Base-by-base conservation (phyloP, 352 stramenopile genomes). In the Phytopythium vexans region DNA sequence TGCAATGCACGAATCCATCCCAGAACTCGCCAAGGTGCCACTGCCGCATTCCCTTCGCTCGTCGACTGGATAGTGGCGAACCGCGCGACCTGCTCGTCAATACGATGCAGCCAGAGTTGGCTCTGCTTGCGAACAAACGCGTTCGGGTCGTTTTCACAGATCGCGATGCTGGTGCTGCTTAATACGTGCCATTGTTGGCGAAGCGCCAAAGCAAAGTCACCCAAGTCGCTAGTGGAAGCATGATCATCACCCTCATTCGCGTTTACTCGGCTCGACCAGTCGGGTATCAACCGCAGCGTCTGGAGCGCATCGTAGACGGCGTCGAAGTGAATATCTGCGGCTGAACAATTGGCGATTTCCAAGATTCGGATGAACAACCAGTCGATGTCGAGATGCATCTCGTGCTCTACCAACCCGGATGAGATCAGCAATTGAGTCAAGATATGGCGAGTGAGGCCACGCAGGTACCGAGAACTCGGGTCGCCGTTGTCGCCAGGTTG, bases 121-220 rank as follows among this genome's bases (percentile, higher is more conserved):
- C 43, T 65, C 35, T 72, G 62, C 3, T 58, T 68, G 12, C 72
- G 67, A 14, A 81, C 52, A 21, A 81, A 84, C 10, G 66, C 38
- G 38, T 89, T 89, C 1, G 68, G 75, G 41, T 89, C 78, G 42
- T 82, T 82, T 33, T 70, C 74, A 14, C 66, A 77, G 8, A 89
- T 5, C 2, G 56, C 57, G 1, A 85, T 49, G 14, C 52, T 72
- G 16, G 66, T 53, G 5, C 57, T 64, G 27, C 66, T 53, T 27
- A 81, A 58, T 8, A 71, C 42, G 1, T 44, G 55, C 73, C 78
- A 86, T 21, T 70, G 56, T 3, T 80, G 52, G 0, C 59, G 50
- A 8, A 83, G 35, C 10, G 54, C 54, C 1, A 7, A 10, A 33
- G 60, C 53, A 6, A 51, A 36, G 0, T 33, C 34, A 8, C n/a